phyloP scores from a whole-genome alignment of 1,139 yeast species.

The Kurtzmaniella natalensis region DNA sequence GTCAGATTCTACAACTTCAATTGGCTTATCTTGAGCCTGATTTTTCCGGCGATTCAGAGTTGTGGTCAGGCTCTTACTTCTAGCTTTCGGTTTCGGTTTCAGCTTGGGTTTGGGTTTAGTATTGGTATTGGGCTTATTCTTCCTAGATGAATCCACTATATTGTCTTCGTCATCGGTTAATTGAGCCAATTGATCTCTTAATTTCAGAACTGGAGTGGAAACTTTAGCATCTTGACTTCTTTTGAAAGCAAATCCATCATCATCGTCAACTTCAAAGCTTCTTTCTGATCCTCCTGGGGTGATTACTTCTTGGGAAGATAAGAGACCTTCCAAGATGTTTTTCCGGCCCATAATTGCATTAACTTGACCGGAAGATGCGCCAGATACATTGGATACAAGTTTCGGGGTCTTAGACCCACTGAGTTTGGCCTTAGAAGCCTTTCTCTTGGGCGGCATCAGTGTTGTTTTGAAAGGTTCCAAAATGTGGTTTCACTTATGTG shows the following conservation, averaged over 20 bases:
- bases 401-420: conserved; percentile 2
- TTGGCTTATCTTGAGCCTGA: neutral
- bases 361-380: conserved; percentile 9
- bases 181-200: conserved; percentile 21
- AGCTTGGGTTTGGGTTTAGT: neutral
- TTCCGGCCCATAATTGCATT: conserved; percentile 15
- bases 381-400: neutral
- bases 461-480: too few species aligned
- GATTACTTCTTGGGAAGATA: conserved; percentile 14
- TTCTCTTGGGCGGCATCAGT: conserved; percentile 12
- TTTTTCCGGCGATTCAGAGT: neutral
- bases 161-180: conserved; percentile 15
- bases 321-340: conserved; percentile 24
- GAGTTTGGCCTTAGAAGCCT: conserved; percentile 2
- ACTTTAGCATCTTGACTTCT: conserved; percentile 22
- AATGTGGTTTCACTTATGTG: too few species aligned
- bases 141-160: conserved; percentile 8
- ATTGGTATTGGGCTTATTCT: neutral
- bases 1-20: conserved; percentile 4
- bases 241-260: conserved; percentile 43
- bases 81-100: too few species aligned
- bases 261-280: conserved; percentile 20
- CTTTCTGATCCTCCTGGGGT: conserved; percentile 2
- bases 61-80: neutral
- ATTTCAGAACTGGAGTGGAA: conserved; percentile 24